A percentile compares a stretch with the other conserved stretches of the same genome.
phyloP scores from a whole-genome alignment of 1,284 basidiomycete genomes.

The Ustilago bromivora region DNA sequence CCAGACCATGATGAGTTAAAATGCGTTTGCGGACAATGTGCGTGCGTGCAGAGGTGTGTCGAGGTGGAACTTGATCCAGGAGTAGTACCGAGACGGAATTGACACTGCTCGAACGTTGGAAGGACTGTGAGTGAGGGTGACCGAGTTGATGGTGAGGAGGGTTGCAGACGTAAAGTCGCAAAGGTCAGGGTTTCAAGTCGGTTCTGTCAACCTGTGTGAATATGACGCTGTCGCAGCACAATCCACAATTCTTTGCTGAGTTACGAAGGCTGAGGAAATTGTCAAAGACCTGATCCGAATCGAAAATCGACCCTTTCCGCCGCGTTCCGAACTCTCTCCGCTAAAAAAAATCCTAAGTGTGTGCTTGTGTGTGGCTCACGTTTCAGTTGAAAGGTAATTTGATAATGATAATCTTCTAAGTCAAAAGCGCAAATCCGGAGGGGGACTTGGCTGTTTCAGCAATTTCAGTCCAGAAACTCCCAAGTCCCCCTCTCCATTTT shows the following conservation, averaged over 20 bases:
- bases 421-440: no score
- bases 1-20: slow-evolving; percentile 45
- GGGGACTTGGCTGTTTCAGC: no score
- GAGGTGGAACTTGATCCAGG: not conserved
- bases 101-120: not conserved
- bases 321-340: slow-evolving; percentile 30
- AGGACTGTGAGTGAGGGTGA: not conserved
- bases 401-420: no score
- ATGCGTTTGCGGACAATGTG: not conserved
- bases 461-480: no score
- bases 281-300: slow-evolving; percentile 18
- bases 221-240: not conserved
- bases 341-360: not conserved
- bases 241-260: slow-evolving; percentile 22
- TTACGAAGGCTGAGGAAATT: slow-evolving; percentile 5
- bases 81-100: not conserved
- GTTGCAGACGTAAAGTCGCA: not conserved
- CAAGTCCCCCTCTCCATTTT: no score
- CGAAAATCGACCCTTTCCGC: slow-evolving; percentile 26
- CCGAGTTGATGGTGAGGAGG: slow-evolving; percentile 1
- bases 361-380: not conserved
- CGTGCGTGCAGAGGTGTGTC: slow-evolving; percentile 3
- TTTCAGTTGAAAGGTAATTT: not conserved
- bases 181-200: not conserved
- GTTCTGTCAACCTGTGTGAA: not conserved